Evolutionary conservation across 2,329 filamentous ascomycete genomes (phyloP).

Genomic region (Fusarium sp.): DNA sequence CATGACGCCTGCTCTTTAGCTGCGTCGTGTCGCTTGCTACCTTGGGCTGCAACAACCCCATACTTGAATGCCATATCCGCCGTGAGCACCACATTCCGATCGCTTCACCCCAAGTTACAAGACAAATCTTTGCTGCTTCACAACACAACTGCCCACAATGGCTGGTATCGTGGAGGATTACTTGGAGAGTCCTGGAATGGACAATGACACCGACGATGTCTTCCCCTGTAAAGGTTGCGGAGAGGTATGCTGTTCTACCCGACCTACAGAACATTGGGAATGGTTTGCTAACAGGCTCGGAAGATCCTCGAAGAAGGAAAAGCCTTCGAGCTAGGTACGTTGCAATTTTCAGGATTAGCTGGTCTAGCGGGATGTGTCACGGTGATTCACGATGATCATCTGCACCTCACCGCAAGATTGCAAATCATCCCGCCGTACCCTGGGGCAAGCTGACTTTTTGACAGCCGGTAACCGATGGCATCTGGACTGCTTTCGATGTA

Average conservation of each 20-base stretch:
- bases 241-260: slow-evolving; percentile 69
- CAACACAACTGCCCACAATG: slow-evolving; percentile 51
- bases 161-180: slow-evolving; percentile 69
- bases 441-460: slow-evolving; percentile 45
- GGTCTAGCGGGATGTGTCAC: neutral
- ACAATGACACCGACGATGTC: slow-evolving; percentile 82
- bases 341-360: neutral
- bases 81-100: slow-evolving; percentile 24
- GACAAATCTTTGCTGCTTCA: slow-evolving; percentile 8
- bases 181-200: slow-evolving; percentile 71
- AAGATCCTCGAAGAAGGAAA: slow-evolving; percentile 98
- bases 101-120: slow-evolving; percentile 22
- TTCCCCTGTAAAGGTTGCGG: slow-evolving; percentile 94
- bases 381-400: slow-evolving; percentile 3
- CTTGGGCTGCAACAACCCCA: slow-evolving; percentile 30
- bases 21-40: slow-evolving; percentile 36
- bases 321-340: slow-evolving; percentile 93
- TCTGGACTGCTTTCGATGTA: slow-evolving; percentile 98
- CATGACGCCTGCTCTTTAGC: slow-evolving; percentile 44
- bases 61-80: slow-evolving; percentile 37
- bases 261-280: neutral
- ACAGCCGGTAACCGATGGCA: slow-evolving; percentile 97
- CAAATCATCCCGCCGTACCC: slow-evolving; percentile 2
- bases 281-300: slow-evolving; percentile 32
- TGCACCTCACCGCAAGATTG: slow-evolving; percentile 26